These are phyloP conservation scores for Solanum bulbocastanum DNA, from an alignment of 257 asterid species.

Conservation along the genomic window DNA sequence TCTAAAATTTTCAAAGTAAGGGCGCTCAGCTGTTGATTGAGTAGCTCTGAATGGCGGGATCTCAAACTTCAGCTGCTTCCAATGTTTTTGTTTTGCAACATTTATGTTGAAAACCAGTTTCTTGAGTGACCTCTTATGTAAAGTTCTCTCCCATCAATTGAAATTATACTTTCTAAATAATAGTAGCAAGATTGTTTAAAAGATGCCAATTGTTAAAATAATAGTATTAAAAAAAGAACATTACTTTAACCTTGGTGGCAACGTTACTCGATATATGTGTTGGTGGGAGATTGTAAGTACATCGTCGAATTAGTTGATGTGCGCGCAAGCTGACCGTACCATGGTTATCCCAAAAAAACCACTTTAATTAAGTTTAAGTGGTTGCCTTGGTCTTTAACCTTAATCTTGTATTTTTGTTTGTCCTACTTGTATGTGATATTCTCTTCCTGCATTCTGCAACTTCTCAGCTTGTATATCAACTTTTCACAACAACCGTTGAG, in stretches of 20 bases:
- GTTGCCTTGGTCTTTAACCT: not conserved
- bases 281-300: not conserved
- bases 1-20: not conserved
- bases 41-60: not conserved
- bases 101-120: not conserved
- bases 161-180: not conserved
- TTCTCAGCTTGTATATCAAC: slow-evolving; percentile 86
- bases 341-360: not conserved
- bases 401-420: not conserved
- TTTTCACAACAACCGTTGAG: slow-evolving; percentile 59
- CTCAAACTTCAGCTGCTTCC: not conserved
- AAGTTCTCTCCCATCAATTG: not conserved
- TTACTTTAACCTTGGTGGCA: not conserved
- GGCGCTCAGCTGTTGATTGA: not conserved
- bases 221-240: not conserved
- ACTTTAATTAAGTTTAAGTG: not conserved
- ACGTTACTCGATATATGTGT: not conserved
- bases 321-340: not conserved
- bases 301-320: not conserved
- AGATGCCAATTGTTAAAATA: not conserved
- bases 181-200: not conserved
- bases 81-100: not conserved
- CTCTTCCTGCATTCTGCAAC: slow-evolving; percentile 13
- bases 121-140: not conserved
- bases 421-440: not conserved